Evolutionary conservation across 1,284 basidiomycete species (phyloP).

Genomic region (Malassezia vespertilionis): DNA sequence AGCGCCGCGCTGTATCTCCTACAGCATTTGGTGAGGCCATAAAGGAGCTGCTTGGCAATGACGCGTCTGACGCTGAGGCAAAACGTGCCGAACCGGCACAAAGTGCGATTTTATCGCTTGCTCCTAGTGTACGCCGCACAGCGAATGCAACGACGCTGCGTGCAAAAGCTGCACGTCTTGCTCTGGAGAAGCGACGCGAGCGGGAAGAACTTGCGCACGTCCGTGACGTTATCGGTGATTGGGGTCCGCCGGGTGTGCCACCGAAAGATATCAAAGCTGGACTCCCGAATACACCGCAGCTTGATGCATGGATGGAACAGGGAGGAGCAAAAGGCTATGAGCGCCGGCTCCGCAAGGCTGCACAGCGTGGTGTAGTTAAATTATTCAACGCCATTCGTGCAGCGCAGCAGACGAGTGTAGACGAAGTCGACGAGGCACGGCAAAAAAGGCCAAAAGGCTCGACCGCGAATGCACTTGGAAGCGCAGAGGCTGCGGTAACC

Average conservation of each 20-base stretch:
- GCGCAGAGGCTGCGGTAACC: slow-evolving; percentile 21
- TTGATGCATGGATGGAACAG: slow-evolving; percentile 22
- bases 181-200: slow-evolving; percentile 30
- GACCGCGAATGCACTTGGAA: slow-evolving; percentile 27
- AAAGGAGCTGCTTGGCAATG: slow-evolving; percentile 33
- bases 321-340: slow-evolving; percentile 39
- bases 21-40: slow-evolving; percentile 37
- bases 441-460: slow-evolving; percentile 16
- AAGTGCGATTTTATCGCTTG: slow-evolving; percentile 36
- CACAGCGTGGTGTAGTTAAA: slow-evolving; percentile 45
- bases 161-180: slow-evolving; percentile 38
- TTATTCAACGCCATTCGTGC: slow-evolving; percentile 46
- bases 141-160: slow-evolving; percentile 31
- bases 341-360: slow-evolving; percentile 38
- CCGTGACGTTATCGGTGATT: slow-evolving; percentile 43
- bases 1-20: slow-evolving; percentile 38
- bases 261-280: too few relatives aligned
- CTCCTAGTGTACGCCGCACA: slow-evolving; percentile 35
- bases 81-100: slow-evolving; percentile 6
- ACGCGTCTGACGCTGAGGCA: too few relatives aligned
- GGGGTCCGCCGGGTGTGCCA: slow-evolving; percentile 40
- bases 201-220: slow-evolving; percentile 38
- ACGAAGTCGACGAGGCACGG: slow-evolving; percentile 29
- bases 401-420: slow-evolving; percentile 36
- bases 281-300: neutral